Conservation (phyloP, 352 stramenopile genomes). For the Globisporangium canariense region DNA sequence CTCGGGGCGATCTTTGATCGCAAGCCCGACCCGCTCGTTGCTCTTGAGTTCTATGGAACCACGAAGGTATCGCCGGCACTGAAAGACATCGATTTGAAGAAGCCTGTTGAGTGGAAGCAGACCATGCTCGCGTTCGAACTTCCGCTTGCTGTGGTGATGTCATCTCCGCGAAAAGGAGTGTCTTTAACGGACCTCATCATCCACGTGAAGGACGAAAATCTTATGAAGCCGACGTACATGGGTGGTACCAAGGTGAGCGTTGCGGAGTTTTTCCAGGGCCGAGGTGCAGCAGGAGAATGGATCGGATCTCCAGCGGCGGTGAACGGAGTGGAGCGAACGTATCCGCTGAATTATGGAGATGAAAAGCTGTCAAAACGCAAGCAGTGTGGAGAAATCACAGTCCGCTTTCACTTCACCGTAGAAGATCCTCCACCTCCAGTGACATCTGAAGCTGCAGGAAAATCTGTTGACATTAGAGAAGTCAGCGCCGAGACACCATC, state of each 20-base stretch:
- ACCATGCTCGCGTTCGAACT: conserved; percentile 25
- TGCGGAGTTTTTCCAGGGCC: conserved; percentile 24
- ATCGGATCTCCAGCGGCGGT: conserved; percentile 3
- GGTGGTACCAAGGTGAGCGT: conserved; percentile 32
- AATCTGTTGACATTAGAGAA: not conserved
- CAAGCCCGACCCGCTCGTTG: conserved; percentile 36
- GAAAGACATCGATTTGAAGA: conserved; percentile 41
- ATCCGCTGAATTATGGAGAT: conserved; percentile 23
- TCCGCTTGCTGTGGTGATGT: not conserved
- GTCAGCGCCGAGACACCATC: not conserved
- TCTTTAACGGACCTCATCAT: conserved; percentile 24
- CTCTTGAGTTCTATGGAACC: conserved; percentile 27
- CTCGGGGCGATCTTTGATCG: conserved; percentile 35
- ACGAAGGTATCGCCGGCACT: conserved; percentile 18
- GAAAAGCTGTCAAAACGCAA: conserved; percentile 39
- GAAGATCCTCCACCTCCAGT: not conserved
- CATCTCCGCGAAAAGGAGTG: conserved; percentile 18
- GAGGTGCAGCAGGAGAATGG: conserved; percentile 2
- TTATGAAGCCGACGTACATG: conserved; percentile 44
- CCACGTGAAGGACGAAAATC: conserved; percentile 39
- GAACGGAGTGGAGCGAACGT: conserved; percentile 16
- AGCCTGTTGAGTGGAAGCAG: conserved; percentile 25
- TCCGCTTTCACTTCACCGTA: conserved; percentile 29
- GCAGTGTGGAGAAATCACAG: conserved; percentile 30
- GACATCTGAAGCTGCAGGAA: not conserved